Evolutionary conservation across 2,329 filamentous ascomycete species (phyloP), one percentile per base, ranked within the genome.

Genomic region (Periconia sp.): DNA sequence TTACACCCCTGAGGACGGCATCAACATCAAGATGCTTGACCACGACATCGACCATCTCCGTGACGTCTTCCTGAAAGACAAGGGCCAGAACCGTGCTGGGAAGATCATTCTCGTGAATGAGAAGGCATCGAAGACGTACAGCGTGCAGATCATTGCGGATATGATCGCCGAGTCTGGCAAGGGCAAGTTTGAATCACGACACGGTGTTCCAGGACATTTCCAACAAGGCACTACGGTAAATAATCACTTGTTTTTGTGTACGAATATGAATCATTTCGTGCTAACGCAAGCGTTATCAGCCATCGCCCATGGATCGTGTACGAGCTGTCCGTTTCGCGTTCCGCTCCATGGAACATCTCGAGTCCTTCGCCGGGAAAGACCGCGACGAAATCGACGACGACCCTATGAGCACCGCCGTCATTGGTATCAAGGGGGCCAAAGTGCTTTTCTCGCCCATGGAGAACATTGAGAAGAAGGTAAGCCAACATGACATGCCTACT

Each of bases 81-180:
- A 85, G 63, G 94, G 94, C 44, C 88, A 94, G 69, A 90, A 87
- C 34, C 86, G 92, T 40, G 92, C 92, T 0, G 94, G 94, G 24
- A 92, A 96, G 57, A 82, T 97, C 49, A 95, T 99, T 52, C 83
- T 99, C n/a, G 85, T 95, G 68, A 97, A 97, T 71, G 94, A 99
- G 72, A 92, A 91, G 72, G 88, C 94, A 5, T 95, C 89, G 61
- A 85, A 66, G 61, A 92, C 92, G 12, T 97, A 96, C 78, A 89
- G 82, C 36, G 95, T 94, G 13, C 91, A 95, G 70, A 83, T 96
- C 44, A 92, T 99, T 61, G 92, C 92, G 23, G 87, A 92, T 65
- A 96, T 97, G 73, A 96, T 99, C 73, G 88, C 88, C 45, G 91
- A 95, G 57, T 94, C 97, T 71, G 89, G 91, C 7, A 86, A 89